Base-by-base conservation (phyloP, 140 eudicot species). In the Ambrosia hybrid region DNA sequence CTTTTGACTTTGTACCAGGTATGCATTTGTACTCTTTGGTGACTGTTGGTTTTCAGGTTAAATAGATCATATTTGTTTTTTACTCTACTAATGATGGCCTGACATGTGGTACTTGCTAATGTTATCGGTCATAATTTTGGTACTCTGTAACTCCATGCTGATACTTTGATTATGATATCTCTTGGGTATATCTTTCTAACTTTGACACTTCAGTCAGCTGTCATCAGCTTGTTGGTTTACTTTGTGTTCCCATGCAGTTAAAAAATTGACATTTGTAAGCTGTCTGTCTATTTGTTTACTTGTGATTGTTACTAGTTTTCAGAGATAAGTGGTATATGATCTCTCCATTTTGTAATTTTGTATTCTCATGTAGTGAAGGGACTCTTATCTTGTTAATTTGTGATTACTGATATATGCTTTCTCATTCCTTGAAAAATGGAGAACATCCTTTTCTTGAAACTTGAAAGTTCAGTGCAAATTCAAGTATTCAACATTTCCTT, bases 1-100 rank as follows among this genome's bases (percentile, higher is more conserved):
- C 85, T 94, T 48, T 86, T 94, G 90, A 46, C 86, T 8, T 68
- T 86, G 51, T 94, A 94, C 81, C 99, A 94, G 94, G 97, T 90
- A 43, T 80, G 73, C 76, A 67, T 39, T 70, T 49, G 37, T 68
- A 65, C 62, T 56, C 59, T 67, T 30, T 73, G 46, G 56, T 57
- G 56, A 49, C 48, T 57, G 21, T 26, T 64, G 9, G 72, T 61
- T 71, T 48, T 72, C 75, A 57, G 60, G 71, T 55, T 75, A 73
- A 66, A 49, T 51, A 64, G 64, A 37, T 73, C 57, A 51, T 61
- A 37, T 30, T 51, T 48, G 52, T 26, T 21, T 37, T 58, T 46
- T 36, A 1, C 57, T 67, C 55, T 67, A 16, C 57, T 72, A 70
- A 65, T 65, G 58, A 58, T 78, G 66, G 43, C 59, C 58, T 65